These are phyloP conservation scores for Penicillium sp. DNA, from an alignment of 2,329 filamentous ascomycete genomes.

Conservation along the genomic window DNA sequence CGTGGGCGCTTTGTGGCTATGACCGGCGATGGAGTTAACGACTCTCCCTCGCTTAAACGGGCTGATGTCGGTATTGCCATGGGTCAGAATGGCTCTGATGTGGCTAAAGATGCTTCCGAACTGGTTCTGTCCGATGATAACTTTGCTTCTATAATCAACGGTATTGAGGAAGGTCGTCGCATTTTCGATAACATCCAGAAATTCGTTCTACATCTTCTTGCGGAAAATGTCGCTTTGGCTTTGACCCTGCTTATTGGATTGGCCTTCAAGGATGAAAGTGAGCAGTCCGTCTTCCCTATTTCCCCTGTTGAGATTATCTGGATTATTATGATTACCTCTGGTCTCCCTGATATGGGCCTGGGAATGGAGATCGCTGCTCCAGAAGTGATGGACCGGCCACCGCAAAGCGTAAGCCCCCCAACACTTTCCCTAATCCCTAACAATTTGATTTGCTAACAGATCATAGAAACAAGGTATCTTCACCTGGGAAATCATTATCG, in stretches of 20 bases:
- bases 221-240: constrained; percentile 76
- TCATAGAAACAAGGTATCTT: constrained; percentile 57
- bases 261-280: constrained; percentile 63
- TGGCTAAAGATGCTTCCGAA: constrained; percentile 62
- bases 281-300: constrained; percentile 74
- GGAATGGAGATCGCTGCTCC: constrained; percentile 67
- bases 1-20: constrained; percentile 70
- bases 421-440: too few species aligned
- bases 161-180: constrained; percentile 71
- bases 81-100: constrained; percentile 71
- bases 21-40: constrained; percentile 85
- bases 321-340: constrained; percentile 90
- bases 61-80: constrained; percentile 84
- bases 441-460: constrained; percentile 8
- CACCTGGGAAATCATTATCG: constrained; percentile 65
- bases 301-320: constrained; percentile 80
- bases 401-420: constrained; percentile 46
- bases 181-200: constrained; percentile 90
- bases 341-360: constrained; percentile 77
- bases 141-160: constrained; percentile 76
- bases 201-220: constrained; percentile 70
- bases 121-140: constrained; percentile 71
- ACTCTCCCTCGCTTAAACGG: constrained; percentile 69
- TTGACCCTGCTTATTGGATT: constrained; percentile 72
- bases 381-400: constrained; percentile 71